A percentile compares a stretch with the other conserved stretches of the same genome.
Conservation (phyloP, 2,329 filamentous ascomycete genomes). For the Arthrocladium fulminans region DNA sequence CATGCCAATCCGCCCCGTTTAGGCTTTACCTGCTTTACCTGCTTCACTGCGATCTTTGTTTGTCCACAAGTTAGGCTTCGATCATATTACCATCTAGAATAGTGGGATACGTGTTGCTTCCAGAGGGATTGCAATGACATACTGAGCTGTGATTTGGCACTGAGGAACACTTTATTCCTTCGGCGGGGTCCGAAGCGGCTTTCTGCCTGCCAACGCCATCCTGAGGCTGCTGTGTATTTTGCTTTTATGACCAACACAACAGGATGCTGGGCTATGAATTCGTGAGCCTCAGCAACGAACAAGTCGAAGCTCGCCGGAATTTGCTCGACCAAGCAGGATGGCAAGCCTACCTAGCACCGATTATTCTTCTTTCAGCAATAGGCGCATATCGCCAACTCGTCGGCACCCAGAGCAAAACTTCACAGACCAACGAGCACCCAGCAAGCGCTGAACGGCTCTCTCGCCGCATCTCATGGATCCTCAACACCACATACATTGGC, state of each 20-base stretch:
- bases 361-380: constrained; percentile 37
- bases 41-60: too few relatives aligned
- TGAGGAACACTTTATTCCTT: too few relatives aligned
- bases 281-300: constrained; percentile 39
- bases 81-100: too few relatives aligned
- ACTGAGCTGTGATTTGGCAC: too few relatives aligned
- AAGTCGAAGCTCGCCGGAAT: constrained; percentile 43
- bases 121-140: too few relatives aligned
- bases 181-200: too few relatives aligned
- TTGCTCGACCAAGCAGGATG: constrained; percentile 47
- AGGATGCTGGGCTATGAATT: constrained; percentile 39
- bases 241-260: too few relatives aligned
- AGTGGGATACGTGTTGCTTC: too few relatives aligned
- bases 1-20: too few relatives aligned
- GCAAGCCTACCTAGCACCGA: constrained; percentile 47
- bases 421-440: background rate
- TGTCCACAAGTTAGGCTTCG: too few relatives aligned
- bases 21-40: too few relatives aligned
- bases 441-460: background rate
- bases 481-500: constrained; percentile 13
- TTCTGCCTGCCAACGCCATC: background rate
- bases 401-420: background rate
- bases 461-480: constrained; percentile 15
- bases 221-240: background rate
- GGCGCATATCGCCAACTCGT: constrained; percentile 25